Evolutionary conservation across 768 basidiomycete species (phyloP).

Genomic region (Podaxis pistillaris): DNA sequence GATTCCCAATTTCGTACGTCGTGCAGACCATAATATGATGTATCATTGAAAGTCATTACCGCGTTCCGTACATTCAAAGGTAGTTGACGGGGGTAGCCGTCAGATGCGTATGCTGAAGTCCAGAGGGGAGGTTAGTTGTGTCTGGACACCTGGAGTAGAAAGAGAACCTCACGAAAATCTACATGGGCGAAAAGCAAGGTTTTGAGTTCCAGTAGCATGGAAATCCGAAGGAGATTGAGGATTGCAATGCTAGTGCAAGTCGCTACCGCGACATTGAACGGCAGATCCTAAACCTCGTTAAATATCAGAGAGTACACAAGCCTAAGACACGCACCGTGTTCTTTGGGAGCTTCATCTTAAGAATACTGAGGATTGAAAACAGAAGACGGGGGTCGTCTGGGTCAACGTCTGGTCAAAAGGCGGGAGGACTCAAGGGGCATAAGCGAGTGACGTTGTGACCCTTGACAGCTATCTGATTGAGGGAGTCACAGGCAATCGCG

Average conservation of each 20-base stretch:
- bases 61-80: constrained; percentile 12
- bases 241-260: background rate
- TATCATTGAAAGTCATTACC: constrained; percentile 14
- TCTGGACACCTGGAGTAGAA: background rate
- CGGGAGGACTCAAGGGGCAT: background rate
- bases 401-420: background rate
- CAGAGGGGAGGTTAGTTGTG: background rate
- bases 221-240: background rate
- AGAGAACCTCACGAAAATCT: background rate
- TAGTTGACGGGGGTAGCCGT: constrained; percentile 12
- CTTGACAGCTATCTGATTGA: background rate
- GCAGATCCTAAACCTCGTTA: background rate
- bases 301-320: background rate
- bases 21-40: constrained; percentile 15
- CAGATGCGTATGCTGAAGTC: background rate
- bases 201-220: background rate
- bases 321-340: background rate
- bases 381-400: background rate
- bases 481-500: background rate
- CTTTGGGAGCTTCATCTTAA: background rate
- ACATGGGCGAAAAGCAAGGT: background rate
- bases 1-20: constrained; percentile 18
- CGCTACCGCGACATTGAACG: background rate
- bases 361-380: background rate
- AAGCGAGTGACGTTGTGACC: background rate